Base-by-base conservation (phyloP, 2,329 filamentous ascomycete species). In the Apiospora hydei region DNA sequence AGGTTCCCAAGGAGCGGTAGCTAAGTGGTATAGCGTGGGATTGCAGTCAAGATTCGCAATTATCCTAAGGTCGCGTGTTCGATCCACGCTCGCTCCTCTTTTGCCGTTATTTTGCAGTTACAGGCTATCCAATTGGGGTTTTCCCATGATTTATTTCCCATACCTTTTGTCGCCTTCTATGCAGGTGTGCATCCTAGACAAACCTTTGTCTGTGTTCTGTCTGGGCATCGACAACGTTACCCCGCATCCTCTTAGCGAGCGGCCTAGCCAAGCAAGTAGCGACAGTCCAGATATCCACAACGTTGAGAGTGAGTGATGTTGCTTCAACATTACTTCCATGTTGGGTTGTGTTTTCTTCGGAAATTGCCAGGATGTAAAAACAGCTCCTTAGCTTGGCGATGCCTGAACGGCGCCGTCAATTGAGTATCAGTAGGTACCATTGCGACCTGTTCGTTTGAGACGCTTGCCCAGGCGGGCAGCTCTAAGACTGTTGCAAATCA, bases 1-100 rank as follows among this genome's bases (percentile, higher is more conserved):
- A 38, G 49, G 0, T 26, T 4, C 7, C 14, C 14, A 51, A 38
- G 57, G 57, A 64, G 57, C 34, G 57, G 57, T 64, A 64, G 57
- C 57, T 64, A 64, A 64, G 57, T 64, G 57, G 57, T 64, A 64
- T 64, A 64, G 57, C 57, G 57, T 64, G 57, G 57, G 57, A 64
- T 64, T 64, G 57, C 57, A 64, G 57, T 64, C 41, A 14, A 13
- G 3, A n/a, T 64, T 41, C 18, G 34, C 57, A 38, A 41, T 41
- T 64, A 64, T 64, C 57, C 57, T 64, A 64, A 64, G 57, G 57
- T 64, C 57, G 57, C 57, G 57, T 64, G 57, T 64, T 64, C 57
- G 57, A 64, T 64, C 57, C 57, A 64, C 57, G 57, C 57, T 64
- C 57, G 57, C 57, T 64, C 57, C 57, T 64, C 21, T 64, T 64